These are phyloP conservation scores for Tieghemostelium lacteum DNA, from an alignment of 78 protist genomes.

Conservation along the genomic window DNA sequence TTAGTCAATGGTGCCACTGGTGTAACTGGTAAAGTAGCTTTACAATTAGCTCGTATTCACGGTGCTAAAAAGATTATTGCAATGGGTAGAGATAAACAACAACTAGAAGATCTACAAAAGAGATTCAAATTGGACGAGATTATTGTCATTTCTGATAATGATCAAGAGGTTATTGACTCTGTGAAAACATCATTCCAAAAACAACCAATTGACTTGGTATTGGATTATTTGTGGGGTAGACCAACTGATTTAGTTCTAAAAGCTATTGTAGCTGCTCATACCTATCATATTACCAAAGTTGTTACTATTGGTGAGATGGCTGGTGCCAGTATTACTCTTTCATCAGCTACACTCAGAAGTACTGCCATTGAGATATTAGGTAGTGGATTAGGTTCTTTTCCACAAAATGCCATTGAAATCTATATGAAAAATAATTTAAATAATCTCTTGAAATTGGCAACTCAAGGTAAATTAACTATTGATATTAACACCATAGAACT, in stretches of 20 bases:
- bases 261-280: background rate
- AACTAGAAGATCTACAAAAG: constrained; percentile 2
- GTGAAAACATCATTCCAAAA: background rate
- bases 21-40: constrained; percentile 45
- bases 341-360: constrained; percentile 11
- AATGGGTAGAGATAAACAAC: constrained; percentile 17
- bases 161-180: background rate
- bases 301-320: constrained; percentile 64
- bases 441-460: background rate
- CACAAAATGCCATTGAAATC: background rate
- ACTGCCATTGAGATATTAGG: constrained; percentile 30
- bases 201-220: constrained; percentile 17
- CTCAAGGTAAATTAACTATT: constrained; percentile 11
- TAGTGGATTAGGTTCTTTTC: constrained; percentile 34
- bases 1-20: constrained; percentile 70
- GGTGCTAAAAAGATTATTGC: constrained; percentile 40
- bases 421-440: constrained; percentile 6
- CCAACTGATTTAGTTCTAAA: constrained; percentile 11
- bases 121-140: background rate
- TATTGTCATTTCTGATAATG: background rate
- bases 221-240: constrained; percentile 42
- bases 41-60: constrained; percentile 35
- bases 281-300: background rate
- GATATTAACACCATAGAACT: background rate
- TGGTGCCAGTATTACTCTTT: background rate